Evolutionary conservation across 805 yeast species (phyloP).

Genomic region (Candida bentonensis): DNA sequence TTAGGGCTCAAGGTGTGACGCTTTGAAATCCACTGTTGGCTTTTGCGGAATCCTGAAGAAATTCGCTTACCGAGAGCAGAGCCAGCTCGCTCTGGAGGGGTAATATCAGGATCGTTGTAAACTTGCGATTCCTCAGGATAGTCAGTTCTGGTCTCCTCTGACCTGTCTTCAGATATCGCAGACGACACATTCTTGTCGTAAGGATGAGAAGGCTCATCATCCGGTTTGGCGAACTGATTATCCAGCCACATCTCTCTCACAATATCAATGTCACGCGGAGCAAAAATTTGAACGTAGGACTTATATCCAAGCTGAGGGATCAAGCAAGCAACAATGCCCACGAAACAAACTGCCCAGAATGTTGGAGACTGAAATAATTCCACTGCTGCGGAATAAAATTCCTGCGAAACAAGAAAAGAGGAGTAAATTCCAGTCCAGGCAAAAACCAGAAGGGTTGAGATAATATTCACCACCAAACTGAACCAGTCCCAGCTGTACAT

Average conservation of each 20-base stretch:
- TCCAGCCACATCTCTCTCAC: constrained; percentile 44
- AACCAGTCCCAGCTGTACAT: constrained; percentile 74
- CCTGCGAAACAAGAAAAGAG: constrained; percentile 33
- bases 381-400: constrained; percentile 51
- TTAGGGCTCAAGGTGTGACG: background rate
- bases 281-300: constrained; percentile 34
- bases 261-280: constrained; percentile 57
- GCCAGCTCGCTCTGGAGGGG: background rate
- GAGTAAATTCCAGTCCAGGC: constrained; percentile 81
- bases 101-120: background rate
- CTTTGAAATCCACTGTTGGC: constrained; percentile 1
- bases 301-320: constrained; percentile 49
- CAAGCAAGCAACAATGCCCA: constrained; percentile 40
- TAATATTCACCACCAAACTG: constrained; percentile 33
- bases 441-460: constrained; percentile 45
- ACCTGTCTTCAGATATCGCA: background rate
- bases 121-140: background rate
- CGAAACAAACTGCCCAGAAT: constrained; percentile 52
- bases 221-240: constrained; percentile 31
- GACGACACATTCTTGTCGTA: background rate
- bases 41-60: background rate
- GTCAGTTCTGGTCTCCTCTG: background rate
- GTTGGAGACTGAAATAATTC: constrained; percentile 45
- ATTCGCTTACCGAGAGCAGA: background rate
- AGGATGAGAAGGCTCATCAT: too few relatives aligned